Percentiles rank a stretch among this genome's conserved stretches.
phyloP scores from a whole-genome alignment of 352 stramenopile genomes.

The Globisporangium abappressorium region DNA sequence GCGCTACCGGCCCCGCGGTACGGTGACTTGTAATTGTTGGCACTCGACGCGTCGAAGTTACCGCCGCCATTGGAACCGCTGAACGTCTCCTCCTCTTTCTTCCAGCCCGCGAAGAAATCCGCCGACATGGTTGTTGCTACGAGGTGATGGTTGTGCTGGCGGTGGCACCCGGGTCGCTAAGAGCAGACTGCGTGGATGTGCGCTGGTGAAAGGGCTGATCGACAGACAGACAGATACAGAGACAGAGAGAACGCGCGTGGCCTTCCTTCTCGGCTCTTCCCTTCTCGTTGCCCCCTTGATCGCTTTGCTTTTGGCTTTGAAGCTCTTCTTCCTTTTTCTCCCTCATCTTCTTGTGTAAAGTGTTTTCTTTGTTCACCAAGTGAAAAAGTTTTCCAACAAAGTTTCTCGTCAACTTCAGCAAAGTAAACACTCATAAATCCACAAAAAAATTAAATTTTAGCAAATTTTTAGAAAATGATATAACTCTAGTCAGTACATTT shows the following conservation, averaged over 20 bases:
- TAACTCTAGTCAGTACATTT: too few relatives aligned
- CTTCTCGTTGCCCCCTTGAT: not conserved
- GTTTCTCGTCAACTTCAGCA: too few relatives aligned
- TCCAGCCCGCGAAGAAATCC: conserved; percentile 88
- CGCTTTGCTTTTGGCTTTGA: not conserved
- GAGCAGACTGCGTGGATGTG: not conserved
- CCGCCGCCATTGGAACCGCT: conserved; percentile 18
- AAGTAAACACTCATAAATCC: too few relatives aligned
- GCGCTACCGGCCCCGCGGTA: conserved; percentile 24
- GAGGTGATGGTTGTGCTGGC: too few relatives aligned
- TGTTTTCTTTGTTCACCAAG: too few relatives aligned
- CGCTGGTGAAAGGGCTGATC: not conserved
- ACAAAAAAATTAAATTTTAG: too few relatives aligned
- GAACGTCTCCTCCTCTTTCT: conserved; percentile 67
- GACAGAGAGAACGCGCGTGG: not conserved
- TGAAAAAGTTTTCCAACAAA: too few relatives aligned
- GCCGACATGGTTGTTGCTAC: conserved; percentile 59
- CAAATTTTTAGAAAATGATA: too few relatives aligned
- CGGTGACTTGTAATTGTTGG: conserved; percentile 36
- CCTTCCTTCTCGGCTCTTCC: not conserved
- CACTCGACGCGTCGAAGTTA: conserved; percentile 11
- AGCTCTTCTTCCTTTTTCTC: not conserved
- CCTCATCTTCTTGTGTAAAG: not conserved
- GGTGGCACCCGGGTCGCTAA: not conserved
- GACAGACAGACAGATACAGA: not conserved